phyloP scores from a whole-genome alignment of 805 yeast genomes.

The Candida tibetensis region DNA sequence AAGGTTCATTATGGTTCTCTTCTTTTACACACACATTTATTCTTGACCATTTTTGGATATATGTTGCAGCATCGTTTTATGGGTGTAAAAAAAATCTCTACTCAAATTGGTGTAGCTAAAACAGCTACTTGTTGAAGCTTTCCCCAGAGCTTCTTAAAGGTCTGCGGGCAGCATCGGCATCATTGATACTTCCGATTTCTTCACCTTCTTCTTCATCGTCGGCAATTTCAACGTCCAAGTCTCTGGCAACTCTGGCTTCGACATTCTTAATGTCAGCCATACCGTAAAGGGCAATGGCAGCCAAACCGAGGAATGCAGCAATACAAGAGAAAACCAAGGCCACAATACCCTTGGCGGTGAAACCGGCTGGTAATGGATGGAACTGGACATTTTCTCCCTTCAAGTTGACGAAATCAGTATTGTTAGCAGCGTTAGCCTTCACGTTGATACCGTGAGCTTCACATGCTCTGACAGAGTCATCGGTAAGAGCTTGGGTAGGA shows the following conservation, averaged over 20 bases:
- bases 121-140: no score
- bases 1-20: neutral
- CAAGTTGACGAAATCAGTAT: slow-evolving; percentile 60
- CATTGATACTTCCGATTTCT: no score
- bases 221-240: slow-evolving; percentile 48
- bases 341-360: slow-evolving; percentile 92
- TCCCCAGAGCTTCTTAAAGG: slow-evolving; percentile 4
- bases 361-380: slow-evolving; percentile 72
- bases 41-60: neutral
- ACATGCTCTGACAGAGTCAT: slow-evolving; percentile 62
- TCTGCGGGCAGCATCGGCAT: slow-evolving; percentile 8
- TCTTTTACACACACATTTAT: neutral
- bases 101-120: no score
- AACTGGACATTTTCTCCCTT: slow-evolving; percentile 72
- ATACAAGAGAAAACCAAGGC: slow-evolving; percentile 89
- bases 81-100: neutral
- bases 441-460: slow-evolving; percentile 47
- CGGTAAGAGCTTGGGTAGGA: slow-evolving; percentile 54
- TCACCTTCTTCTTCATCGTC: slow-evolving; percentile 24
- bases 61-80: no score
- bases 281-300: slow-evolving; percentile 78
- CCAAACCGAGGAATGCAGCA: slow-evolving; percentile 81
- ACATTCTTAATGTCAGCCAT: slow-evolving; percentile 72
- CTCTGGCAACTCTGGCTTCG: slow-evolving; percentile 59
- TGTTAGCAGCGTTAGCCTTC: slow-evolving; percentile 88